Percentiles rank a stretch among this genome's conserved stretches.
Evolutionary conservation across 73 alveolate species (phyloP).

Genomic region (Stentor coeruleus): DNA sequence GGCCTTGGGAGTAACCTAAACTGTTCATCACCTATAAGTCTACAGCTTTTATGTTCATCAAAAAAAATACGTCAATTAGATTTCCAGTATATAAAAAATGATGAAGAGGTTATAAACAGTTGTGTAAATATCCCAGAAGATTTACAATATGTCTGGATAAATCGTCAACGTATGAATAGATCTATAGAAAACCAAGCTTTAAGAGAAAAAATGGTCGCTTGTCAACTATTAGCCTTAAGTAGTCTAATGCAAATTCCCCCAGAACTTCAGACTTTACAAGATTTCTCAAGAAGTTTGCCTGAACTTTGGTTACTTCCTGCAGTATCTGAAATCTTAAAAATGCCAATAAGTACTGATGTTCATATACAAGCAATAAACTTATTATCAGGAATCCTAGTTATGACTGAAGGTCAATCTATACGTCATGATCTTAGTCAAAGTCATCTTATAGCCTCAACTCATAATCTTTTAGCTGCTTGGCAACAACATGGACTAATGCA

Average conservation of each 20-base stretch:
- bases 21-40: too few species aligned
- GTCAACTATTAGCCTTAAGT: slow-evolving; percentile 21
- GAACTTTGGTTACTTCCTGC: slow-evolving; percentile 23
- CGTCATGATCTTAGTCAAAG: slow-evolving; percentile 6
- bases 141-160: not conserved
- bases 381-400: slow-evolving; percentile 2
- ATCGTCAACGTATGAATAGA: not conserved
- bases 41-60: not conserved
- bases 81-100: not conserved
- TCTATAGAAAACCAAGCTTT: not conserved
- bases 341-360: not conserved
- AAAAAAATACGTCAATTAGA: not conserved
- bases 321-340: not conserved
- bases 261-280: not conserved
- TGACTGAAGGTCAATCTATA: slow-evolving; percentile 23
- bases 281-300: slow-evolving; percentile 25
- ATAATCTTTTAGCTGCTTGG: not conserved
- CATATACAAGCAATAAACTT: slow-evolving; percentile 18
- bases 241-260: slow-evolving; percentile 2
- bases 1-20: slow-evolving; percentile 14
- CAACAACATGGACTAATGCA: slow-evolving; percentile 26
- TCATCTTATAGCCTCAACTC: not conserved
- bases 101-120: not conserved
- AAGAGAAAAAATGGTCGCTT: slow-evolving; percentile 1
- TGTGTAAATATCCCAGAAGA: slow-evolving; percentile 13